These are phyloP conservation scores for Auricularia cornea DNA, from an alignment of 768 basidiomycete genomes.

Conservation along the genomic window DNA sequence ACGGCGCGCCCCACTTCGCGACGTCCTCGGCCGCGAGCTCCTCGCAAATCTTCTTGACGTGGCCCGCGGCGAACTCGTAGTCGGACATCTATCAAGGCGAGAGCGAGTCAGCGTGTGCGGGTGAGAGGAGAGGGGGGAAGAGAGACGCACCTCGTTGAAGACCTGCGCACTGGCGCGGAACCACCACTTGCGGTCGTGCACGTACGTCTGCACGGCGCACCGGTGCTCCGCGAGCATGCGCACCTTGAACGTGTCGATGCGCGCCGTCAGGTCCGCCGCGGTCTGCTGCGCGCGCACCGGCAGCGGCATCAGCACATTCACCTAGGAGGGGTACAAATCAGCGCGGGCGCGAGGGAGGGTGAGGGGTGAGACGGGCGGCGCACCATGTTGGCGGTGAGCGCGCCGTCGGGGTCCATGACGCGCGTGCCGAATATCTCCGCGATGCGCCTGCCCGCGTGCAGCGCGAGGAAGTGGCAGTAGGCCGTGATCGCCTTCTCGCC, in stretches of 20 bases:
- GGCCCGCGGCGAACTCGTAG: neutral
- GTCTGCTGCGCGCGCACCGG: neutral
- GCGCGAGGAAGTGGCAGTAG: constrained; percentile 63
- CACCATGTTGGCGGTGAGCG: constrained; percentile 64
- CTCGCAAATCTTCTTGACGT: neutral
- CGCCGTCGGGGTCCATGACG: constrained; percentile 48
- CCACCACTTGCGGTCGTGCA: neutral
- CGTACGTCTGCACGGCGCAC: neutral
- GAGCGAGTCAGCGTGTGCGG: too few relatives aligned
- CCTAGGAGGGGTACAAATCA: neutral
- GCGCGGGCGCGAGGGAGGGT: neutral
- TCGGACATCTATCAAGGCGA: neutral
- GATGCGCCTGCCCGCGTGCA: constrained; percentile 53
- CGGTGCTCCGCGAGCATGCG: neutral
- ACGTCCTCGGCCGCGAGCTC: neutral
- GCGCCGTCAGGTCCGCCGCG: neutral
- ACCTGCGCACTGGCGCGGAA: neutral
- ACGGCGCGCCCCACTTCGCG: too few relatives aligned
- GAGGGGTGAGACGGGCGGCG: constrained; percentile 1
- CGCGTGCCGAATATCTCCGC: constrained; percentile 53
- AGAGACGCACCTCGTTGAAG: neutral
- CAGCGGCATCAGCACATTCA: neutral
- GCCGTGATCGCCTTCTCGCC: constrained; percentile 64
- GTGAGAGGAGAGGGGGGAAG: neutral
- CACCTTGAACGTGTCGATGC: neutral